Conservation (phyloP, 129 eudicot genomes). For the Flaveria ramosissima region DNA sequence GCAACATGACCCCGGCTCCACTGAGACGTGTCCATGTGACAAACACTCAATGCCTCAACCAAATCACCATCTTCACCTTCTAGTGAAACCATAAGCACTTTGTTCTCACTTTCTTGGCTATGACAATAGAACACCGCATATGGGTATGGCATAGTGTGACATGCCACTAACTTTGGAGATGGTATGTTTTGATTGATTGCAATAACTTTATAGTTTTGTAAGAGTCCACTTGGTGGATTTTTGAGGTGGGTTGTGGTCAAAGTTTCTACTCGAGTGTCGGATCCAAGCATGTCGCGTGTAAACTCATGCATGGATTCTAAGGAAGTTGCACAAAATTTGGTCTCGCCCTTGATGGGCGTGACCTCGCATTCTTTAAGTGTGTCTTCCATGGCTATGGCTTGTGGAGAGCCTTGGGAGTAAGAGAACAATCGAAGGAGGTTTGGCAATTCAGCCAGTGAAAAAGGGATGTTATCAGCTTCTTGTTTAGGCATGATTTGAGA, state of each 20-base stretch:
- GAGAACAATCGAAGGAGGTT: conserved; percentile 56
- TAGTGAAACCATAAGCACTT: conserved; percentile 53
- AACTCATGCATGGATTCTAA: conserved; percentile 68
- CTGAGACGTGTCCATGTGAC: conserved; percentile 84
- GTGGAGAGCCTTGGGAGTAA: conserved; percentile 51
- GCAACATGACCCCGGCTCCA: conserved; percentile 64
- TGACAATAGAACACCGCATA: conserved; percentile 76
- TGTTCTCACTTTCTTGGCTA: conserved; percentile 59
- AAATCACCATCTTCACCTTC: conserved; percentile 63
- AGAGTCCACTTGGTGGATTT: conserved; percentile 28
- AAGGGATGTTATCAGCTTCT: conserved; percentile 72
- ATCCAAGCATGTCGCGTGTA: conserved; percentile 44
- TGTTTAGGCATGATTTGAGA: conserved; percentile 59
- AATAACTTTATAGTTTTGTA: conserved; percentile 58
- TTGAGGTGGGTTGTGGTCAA: conserved; percentile 58
- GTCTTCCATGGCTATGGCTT: conserved; percentile 74
- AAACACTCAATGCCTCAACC: conserved; percentile 66
- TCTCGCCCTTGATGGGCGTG: conserved; percentile 64
- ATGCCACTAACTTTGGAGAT: conserved; percentile 66
- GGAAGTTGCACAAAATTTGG: conserved; percentile 66
- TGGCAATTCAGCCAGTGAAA: conserved; percentile 43
- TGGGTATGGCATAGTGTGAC: conserved; percentile 88
- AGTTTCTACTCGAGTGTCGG: conserved; percentile 31
- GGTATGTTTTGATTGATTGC: conserved; percentile 43
- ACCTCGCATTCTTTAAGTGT: conserved; percentile 66